phyloP scores from a whole-genome alignment of 345 rosid genomes.

The Moricandia arvensis region DNA sequence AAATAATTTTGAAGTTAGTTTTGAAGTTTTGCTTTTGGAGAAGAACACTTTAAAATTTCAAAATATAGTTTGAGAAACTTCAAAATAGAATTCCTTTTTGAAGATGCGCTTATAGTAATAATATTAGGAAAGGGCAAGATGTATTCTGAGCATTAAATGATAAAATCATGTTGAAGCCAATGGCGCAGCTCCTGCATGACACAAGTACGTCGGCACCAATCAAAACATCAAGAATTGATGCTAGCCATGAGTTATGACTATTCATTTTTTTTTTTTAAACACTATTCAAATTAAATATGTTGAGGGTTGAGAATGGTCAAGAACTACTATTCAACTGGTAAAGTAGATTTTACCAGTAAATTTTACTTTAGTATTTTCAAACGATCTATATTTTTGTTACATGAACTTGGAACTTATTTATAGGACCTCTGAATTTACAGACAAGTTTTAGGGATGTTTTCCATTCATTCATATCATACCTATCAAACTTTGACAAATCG shows the following conservation, averaged over 20 bases:
- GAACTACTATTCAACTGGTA: not conserved
- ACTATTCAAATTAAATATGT: not conserved
- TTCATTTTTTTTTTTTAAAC: not conserved
- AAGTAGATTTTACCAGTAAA: not conserved
- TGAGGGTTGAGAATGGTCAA: not conserved
- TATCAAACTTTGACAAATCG: not conserved
- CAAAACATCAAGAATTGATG: not conserved
- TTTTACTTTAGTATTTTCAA: not conserved
- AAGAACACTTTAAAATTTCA: too few species aligned
- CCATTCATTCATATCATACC: not conserved
- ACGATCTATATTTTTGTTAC: not conserved
- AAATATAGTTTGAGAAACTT: too few species aligned
- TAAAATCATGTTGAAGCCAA: constrained; percentile 6
- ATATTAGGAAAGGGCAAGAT: not conserved
- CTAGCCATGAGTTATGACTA: not conserved
- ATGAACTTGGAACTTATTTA: not conserved
- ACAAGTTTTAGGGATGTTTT: not conserved
- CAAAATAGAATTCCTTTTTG: too few species aligned
- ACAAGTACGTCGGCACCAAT: constrained; percentile 9
- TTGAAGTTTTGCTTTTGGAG: too few species aligned
- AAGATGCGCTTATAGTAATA: not conserved
- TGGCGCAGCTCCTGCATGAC: not conserved
- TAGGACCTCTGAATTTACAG: not conserved
- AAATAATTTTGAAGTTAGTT: too few species aligned
- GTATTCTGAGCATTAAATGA: not conserved